These are phyloP conservation scores for Fusarium sp. DNA, from an alignment of 2,329 filamentous ascomycete genomes.

Conservation along the genomic window DNA sequence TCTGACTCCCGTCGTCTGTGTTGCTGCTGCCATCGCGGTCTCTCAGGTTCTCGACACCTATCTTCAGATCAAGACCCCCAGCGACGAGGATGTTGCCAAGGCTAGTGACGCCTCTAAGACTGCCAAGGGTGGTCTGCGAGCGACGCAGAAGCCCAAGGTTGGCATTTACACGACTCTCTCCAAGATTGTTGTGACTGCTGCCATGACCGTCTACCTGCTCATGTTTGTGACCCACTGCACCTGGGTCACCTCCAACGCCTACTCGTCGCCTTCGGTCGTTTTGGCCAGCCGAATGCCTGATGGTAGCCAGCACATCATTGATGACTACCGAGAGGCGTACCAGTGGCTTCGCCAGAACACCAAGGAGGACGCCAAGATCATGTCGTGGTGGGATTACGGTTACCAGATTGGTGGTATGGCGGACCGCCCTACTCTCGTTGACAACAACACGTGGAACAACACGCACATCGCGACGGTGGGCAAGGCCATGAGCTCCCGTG, in stretches of 20 bases:
- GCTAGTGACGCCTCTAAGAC: conserved; percentile 69
- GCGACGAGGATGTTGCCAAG: conserved; percentile 57
- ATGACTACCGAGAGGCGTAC: conserved; percentile 99
- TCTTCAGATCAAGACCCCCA: conserved; percentile 74
- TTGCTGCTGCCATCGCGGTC: conserved; percentile 88
- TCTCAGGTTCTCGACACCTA: conserved; percentile 93
- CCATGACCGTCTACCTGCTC: conserved; percentile 83
- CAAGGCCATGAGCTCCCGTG: conserved; percentile 97
- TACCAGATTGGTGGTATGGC: conserved; percentile 99
- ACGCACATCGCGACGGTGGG: conserved; percentile 99
- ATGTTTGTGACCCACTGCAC: conserved; percentile 98
- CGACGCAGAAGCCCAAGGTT: conserved; percentile 78
- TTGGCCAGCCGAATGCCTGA: conserved; percentile 92
- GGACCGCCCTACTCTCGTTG: conserved; percentile 93
- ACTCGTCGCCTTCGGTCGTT: conserved; percentile 97
- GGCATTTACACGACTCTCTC: conserved; percentile 87
- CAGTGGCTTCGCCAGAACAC: conserved; percentile 99
- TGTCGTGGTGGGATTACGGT: conserved; percentile 99
- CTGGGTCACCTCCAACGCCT: conserved; percentile 99
- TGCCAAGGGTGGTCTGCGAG: conserved; percentile 68
- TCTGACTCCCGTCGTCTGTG: conserved; percentile 94
- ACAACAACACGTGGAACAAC: conserved; percentile 99
- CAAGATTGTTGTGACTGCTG: conserved; percentile 80
- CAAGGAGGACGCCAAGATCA: conserved; percentile 92
- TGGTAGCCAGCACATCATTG: conserved; percentile 97